Conservation (phyloP, 805 yeast genomes). For the Lipomyces yamadae region DNA sequence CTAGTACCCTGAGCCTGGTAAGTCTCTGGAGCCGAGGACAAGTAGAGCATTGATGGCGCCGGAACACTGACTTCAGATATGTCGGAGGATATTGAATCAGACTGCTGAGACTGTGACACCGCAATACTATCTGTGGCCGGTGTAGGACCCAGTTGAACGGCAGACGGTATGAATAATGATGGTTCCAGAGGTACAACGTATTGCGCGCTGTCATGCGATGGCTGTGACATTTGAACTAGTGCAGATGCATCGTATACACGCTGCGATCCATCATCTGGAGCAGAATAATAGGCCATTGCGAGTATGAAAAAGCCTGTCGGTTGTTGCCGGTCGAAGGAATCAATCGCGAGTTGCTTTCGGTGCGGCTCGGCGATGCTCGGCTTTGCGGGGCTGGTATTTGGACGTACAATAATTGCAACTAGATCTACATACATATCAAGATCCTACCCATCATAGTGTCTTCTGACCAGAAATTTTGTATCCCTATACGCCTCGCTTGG, state of each 20-base stretch:
- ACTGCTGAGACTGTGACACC: neutral
- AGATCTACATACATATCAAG: neutral
- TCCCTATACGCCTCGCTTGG: no score
- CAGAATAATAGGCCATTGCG: slow-evolving; percentile 2
- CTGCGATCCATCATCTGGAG: slow-evolving; percentile 4
- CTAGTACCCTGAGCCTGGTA: slow-evolving; percentile 3
- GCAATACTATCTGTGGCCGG: neutral
- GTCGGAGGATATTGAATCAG: neutral
- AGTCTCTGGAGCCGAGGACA: slow-evolving; percentile 5
- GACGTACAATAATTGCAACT: neutral
- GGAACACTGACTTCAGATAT: neutral
- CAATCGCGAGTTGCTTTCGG: neutral
- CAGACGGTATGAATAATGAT: neutral
- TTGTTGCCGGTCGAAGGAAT: neutral
- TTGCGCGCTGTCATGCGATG: neutral
- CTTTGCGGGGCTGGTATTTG: neutral
- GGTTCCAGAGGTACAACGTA: neutral
- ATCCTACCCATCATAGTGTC: no score
- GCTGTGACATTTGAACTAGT: neutral
- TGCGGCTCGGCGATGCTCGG: neutral
- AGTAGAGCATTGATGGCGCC: slow-evolving; percentile 9
- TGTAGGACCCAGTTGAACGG: neutral
- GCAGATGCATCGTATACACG: neutral
- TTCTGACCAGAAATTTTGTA: no score
- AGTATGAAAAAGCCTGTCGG: neutral